phyloP scores from a whole-genome alignment of 768 basidiomycete genomes.

The Calocybe indica region DNA sequence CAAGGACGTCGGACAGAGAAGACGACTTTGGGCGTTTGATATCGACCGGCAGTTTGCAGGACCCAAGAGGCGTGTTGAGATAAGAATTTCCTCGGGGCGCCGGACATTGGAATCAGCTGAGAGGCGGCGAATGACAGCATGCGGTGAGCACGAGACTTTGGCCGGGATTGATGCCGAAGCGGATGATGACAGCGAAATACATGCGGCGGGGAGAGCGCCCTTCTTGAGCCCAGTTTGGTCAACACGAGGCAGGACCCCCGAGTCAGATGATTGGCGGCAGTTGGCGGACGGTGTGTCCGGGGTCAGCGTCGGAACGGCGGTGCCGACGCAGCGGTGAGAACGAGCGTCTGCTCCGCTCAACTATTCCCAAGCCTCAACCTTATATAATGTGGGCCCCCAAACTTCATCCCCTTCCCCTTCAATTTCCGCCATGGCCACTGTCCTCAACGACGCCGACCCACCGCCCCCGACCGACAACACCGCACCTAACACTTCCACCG shows the following conservation, averaged over 20 bases:
- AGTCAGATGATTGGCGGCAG: constrained; percentile 1
- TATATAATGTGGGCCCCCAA: neutral
- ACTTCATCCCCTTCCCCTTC: constrained; percentile 1
- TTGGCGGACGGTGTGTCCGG: constrained; percentile 6
- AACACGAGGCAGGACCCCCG: constrained; percentile 11
- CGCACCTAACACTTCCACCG: constrained; percentile 9
- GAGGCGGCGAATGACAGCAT: too few species aligned
- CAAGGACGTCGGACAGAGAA: too few species aligned
- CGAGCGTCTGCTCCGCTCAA: neutral
- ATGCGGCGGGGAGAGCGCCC: constrained; percentile 13
- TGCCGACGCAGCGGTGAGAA: constrained; percentile 9
- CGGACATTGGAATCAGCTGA: too few species aligned
- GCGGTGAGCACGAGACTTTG: too few species aligned
- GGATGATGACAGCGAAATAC: constrained; percentile 2
- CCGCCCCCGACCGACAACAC: neutral
- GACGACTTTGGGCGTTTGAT: too few species aligned
- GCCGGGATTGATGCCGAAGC: too few species aligned
- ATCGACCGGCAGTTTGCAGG: too few species aligned
- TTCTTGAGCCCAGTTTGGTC: constrained; percentile 12
- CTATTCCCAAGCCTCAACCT: neutral
- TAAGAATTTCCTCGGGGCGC: too few species aligned
- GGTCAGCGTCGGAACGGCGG: constrained; percentile 13
- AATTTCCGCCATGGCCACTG: constrained; percentile 5
- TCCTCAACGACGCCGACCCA: constrained; percentile 3
- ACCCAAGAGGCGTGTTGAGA: too few species aligned